A percentile compares a stretch with the other conserved stretches of the same genome.
Conservation (phyloP, 75 land plant species). For the Cupressus sempervirens region DNA sequence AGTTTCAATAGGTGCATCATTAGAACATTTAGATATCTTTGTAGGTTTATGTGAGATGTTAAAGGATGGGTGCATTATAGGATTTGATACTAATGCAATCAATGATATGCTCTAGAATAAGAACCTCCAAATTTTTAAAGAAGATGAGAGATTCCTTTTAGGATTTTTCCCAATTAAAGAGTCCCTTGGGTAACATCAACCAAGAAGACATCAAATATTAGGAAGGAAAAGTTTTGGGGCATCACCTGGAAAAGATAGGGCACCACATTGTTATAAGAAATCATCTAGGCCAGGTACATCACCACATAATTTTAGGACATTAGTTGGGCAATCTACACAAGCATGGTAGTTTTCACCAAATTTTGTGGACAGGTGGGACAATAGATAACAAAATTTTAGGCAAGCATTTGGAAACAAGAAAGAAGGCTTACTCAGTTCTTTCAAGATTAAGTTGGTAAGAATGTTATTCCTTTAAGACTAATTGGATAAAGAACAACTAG, state of each 20-base stretch:
- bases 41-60: constrained; percentile 30
- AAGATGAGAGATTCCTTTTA: constrained; percentile 45
- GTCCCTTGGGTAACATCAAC: no score
- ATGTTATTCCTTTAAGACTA: no score
- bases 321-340: background rate
- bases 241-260: background rate
- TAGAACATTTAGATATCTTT: constrained; percentile 26
- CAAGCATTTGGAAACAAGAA: no score
- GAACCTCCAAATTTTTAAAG: constrained; percentile 34
- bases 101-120: background rate
- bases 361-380: background rate
- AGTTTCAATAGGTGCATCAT: constrained; percentile 32
- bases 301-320: background rate
- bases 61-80: constrained; percentile 32
- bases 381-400: no score
- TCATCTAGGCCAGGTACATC: no score
- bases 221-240: background rate
- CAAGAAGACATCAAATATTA: no score
- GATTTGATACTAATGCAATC: constrained; percentile 4
- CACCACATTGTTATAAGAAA: background rate
- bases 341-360: background rate
- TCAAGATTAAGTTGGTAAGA: no score
- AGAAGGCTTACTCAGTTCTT: no score
- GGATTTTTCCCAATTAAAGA: background rate
- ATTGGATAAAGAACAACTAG: no score